Conservation (phyloP, 805 yeast genomes). For the Candida boleticola region DNA sequence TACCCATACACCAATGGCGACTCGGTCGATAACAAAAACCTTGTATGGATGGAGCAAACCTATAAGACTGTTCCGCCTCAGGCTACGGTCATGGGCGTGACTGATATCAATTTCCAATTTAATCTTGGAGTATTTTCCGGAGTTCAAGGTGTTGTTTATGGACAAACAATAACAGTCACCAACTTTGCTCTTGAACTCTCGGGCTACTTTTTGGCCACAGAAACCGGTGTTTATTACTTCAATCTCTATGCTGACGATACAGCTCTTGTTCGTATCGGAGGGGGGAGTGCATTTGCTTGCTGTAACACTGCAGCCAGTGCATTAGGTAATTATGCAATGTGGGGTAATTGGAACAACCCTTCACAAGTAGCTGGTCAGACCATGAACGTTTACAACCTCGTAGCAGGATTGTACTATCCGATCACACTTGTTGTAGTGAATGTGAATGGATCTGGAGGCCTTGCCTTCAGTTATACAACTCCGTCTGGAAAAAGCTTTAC, state of each 20-base stretch:
- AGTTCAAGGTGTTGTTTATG: not conserved
- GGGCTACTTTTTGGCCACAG: slow-evolving; percentile 1
- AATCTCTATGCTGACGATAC: slow-evolving; percentile 7
- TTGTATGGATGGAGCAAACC: not conserved
- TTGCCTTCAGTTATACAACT: not conserved
- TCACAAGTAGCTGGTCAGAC: not conserved
- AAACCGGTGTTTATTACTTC: not conserved
- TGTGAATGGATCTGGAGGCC: not conserved
- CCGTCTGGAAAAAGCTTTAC: not conserved
- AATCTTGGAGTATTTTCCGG: not conserved
- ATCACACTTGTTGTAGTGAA: not conserved
- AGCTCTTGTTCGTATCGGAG: slow-evolving; percentile 20
- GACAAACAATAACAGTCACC: not conserved
- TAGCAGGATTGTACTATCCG: not conserved
- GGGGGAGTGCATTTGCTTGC: slow-evolving; percentile 32
- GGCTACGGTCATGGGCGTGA: not conserved
- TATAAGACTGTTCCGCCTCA: not conserved
- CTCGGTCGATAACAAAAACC: not conserved
- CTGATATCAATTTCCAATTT: not conserved
- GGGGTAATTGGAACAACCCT: not conserved
- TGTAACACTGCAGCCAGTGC: slow-evolving; percentile 12
- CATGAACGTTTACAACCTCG: not conserved
- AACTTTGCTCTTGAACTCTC: slow-evolving; percentile 1
- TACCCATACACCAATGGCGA: not conserved
- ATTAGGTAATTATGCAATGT: not conserved